Evolutionary conservation across 140 eudicot species (phyloP).

Genomic region (Stevia rebaudiana): DNA sequence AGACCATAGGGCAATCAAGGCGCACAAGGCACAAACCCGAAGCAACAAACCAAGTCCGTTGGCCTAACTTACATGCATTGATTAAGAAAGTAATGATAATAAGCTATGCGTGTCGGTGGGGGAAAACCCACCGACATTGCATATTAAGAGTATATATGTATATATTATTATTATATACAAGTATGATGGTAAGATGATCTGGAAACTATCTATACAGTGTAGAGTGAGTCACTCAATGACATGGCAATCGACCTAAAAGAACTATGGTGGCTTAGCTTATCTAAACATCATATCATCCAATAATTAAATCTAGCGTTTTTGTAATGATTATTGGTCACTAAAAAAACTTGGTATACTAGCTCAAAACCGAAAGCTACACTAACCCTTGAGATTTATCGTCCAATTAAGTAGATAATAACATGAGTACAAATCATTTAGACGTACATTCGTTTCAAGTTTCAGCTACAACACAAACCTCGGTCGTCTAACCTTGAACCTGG

Average conservation of each 20-base stretch:
- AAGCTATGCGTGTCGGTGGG: too few species aligned
- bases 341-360: not conserved
- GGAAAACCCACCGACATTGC: too few species aligned
- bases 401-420: slow-evolving; percentile 18
- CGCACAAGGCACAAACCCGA: too few species aligned
- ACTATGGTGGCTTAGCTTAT: slow-evolving; percentile 11
- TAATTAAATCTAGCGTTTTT: too few species aligned
- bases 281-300: not conserved
- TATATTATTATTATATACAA: too few species aligned
- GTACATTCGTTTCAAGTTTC: not conserved
- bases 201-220: slow-evolving; percentile 17
- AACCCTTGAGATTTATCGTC: slow-evolving; percentile 8
- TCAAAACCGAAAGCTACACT: slow-evolving; percentile 12
- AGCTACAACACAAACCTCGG: slow-evolving; percentile 7
- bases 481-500: slow-evolving; percentile 23
- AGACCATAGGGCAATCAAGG: too few species aligned
- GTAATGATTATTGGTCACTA: too few species aligned
- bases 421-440: slow-evolving; percentile 11
- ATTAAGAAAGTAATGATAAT: too few species aligned
- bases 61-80: too few species aligned
- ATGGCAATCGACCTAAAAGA: slow-evolving; percentile 11
- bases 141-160: too few species aligned
- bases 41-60: too few species aligned
- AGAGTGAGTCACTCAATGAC: slow-evolving; percentile 28
- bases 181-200: slow-evolving; percentile 27